Evolutionary conservation across 306 rosid genomes (phyloP).

Genomic region (Quercus dentata): DNA sequence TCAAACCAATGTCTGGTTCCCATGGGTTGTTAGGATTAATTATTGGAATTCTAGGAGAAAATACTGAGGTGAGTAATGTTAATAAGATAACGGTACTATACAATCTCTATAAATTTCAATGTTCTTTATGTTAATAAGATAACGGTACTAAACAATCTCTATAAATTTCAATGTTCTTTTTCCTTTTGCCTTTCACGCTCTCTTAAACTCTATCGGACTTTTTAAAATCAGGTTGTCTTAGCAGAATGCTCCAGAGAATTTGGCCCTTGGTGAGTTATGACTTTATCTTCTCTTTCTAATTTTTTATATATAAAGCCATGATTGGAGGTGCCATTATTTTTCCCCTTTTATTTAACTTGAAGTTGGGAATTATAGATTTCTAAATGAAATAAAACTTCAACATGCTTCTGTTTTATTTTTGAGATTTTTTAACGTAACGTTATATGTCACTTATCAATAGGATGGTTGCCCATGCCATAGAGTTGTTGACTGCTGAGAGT

Average conservation of each 20-base stretch:
- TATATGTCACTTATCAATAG: slow-evolving; percentile 42
- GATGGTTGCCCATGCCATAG: slow-evolving; percentile 91
- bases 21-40: slow-evolving; percentile 67
- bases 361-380: background rate
- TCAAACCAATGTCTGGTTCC: slow-evolving; percentile 50
- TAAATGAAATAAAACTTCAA: background rate
- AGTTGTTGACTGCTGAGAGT: slow-evolving; percentile 81
- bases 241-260: slow-evolving; percentile 88
- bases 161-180: background rate
- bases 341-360: background rate
- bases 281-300: background rate
- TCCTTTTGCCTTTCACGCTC: background rate
- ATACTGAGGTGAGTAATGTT: slow-evolving; percentile 64
- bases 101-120: slow-evolving; percentile 2
- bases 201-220: slow-evolving; percentile 16
- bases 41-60: slow-evolving; percentile 83
- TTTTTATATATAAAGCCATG: background rate
- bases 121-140: background rate
- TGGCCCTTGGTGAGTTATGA: slow-evolving; percentile 88
- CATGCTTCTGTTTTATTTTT: slow-evolving; percentile 9
- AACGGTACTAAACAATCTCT: background rate
- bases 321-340: background rate
- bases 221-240: slow-evolving; percentile 74
- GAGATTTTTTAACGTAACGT: slow-evolving; percentile 14
- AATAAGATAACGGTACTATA: background rate